Evolutionary conservation across 2,329 filamentous ascomycete genomes (phyloP), one percentile per base, ranked within the genome.

Genomic region (Escovopsis sp.): DNA sequence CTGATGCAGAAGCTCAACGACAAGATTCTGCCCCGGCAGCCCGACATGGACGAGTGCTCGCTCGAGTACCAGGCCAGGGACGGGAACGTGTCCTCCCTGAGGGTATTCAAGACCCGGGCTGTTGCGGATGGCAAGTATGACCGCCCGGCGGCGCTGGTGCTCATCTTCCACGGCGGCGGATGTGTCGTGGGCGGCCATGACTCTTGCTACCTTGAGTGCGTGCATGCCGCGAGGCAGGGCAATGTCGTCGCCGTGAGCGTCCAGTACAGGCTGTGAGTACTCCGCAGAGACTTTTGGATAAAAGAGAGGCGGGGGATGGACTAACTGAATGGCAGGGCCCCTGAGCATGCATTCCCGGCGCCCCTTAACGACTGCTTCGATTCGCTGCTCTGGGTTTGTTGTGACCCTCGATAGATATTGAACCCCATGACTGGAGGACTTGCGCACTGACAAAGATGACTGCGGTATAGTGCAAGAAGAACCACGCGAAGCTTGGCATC

Each of bases 401-500:
- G 27, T 6, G 27, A 9, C 27, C 27, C 27, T 30, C 11, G 27
- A 6, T 30, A 9, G 5, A 20, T 20, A 4, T 4, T 20, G 20
- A 4, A 20, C 20, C 20, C 20, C 4, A 20, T 4, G 20, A 6
- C 20, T 20, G 20, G 20, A 20, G 20, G 6, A 20, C 6, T 20
- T 20, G 20, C 20, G 20, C 4, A 20, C 20, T 20, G 2, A 20
- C 20, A 1, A 20, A 2, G 3, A 3, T 20, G 20, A 6, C 20
- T 20, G 20, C 20, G 20, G 3, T 4, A 9, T 1, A 30, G 27
- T 30, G 15, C 14, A 36, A 36, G 34, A 20, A 36, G 34, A 36
- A 36, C 15, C 15, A 15, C 7, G 5, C 6, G 13, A 20, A 16
- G 34, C 54, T 64, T 1, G 54, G 54, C n/a, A 48, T 54, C 25